These are phyloP conservation scores for Penicillium paxilli DNA, from an alignment of 495 filamentous ascomycete species.

Conservation along the genomic window DNA sequence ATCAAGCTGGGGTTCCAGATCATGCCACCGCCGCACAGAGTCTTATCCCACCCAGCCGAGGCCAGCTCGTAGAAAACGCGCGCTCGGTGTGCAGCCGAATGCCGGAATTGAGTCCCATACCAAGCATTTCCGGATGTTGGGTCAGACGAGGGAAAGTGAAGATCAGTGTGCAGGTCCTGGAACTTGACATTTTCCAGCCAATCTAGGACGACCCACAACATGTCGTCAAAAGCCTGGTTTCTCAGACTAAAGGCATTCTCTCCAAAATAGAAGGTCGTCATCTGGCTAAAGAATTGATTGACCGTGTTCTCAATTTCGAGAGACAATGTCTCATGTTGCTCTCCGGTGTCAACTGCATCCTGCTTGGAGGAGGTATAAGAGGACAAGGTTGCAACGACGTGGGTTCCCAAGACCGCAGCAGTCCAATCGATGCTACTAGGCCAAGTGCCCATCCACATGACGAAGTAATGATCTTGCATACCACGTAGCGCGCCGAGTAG, in stretches of 20 bases:
- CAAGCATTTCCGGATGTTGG: constrained; percentile 40
- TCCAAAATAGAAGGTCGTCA: constrained; percentile 78
- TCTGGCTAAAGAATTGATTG: constrained; percentile 78
- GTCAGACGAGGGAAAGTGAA: constrained; percentile 44
- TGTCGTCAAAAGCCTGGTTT: constrained; percentile 89
- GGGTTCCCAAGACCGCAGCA: constrained; percentile 79
- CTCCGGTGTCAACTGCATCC: constrained; percentile 14
- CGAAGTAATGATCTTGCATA: constrained; percentile 79
- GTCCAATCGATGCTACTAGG: constrained; percentile 93
- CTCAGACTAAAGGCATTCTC: constrained; percentile 77
- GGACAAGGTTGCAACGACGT: constrained; percentile 67
- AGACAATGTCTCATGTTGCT: constrained; percentile 28
- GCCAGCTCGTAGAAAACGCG: constrained; percentile 89
- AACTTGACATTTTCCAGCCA: constrained; percentile 87
- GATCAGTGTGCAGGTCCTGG: constrained; percentile 65
- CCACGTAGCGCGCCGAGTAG: constrained; percentile 64
- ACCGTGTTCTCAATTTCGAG: constrained; percentile 68
- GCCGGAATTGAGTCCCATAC: constrained; percentile 76
- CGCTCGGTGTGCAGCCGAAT: constrained; percentile 80
- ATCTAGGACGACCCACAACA: constrained; percentile 92
- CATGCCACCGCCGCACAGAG: constrained; percentile 88
- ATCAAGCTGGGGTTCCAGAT: constrained; percentile 79
- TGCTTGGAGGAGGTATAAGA: constrained; percentile 55
- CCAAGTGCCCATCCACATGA: constrained; percentile 78
- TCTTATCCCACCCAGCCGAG: constrained; percentile 75